These are phyloP conservation scores for Acacia confusa DNA, from an alignment of 306 rosid genomes.

Conservation along the genomic window DNA sequence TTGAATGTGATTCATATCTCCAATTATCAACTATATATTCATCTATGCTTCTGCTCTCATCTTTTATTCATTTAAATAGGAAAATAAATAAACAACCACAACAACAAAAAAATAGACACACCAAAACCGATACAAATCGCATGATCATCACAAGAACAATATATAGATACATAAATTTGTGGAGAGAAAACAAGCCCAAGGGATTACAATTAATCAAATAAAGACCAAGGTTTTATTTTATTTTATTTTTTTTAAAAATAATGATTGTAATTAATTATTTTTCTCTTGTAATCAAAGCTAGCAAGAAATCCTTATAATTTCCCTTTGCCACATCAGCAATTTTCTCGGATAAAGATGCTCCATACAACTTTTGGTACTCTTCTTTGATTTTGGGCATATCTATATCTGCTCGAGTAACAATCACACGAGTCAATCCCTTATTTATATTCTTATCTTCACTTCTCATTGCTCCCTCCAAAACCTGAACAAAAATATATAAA, in stretches of 20 bases:
- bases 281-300: slow-evolving; percentile 60
- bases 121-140: neutral
- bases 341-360: slow-evolving; percentile 56
- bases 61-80: too few relatives aligned
- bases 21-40: too few relatives aligned
- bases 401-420: slow-evolving; percentile 69
- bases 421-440: slow-evolving; percentile 71
- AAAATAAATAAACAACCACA: neutral
- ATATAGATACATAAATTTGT: neutral
- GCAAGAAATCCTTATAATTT: slow-evolving; percentile 81
- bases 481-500: slow-evolving; percentile 27
- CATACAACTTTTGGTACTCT: slow-evolving; percentile 51
- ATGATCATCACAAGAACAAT: neutral
- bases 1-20: too few relatives aligned
- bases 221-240: too few relatives aligned
- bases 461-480: slow-evolving; percentile 59
- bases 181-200: neutral
- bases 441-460: slow-evolving; percentile 56
- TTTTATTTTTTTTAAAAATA: too few relatives aligned
- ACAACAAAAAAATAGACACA: too few relatives aligned
- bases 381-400: slow-evolving; percentile 65
- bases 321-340: slow-evolving; percentile 68
- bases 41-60: too few relatives aligned
- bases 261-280: slow-evolving; percentile 15
- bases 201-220: too few relatives aligned